Conservation (phyloP, 2,329 filamentous ascomycete species). For the Graphium sp. region DNA sequence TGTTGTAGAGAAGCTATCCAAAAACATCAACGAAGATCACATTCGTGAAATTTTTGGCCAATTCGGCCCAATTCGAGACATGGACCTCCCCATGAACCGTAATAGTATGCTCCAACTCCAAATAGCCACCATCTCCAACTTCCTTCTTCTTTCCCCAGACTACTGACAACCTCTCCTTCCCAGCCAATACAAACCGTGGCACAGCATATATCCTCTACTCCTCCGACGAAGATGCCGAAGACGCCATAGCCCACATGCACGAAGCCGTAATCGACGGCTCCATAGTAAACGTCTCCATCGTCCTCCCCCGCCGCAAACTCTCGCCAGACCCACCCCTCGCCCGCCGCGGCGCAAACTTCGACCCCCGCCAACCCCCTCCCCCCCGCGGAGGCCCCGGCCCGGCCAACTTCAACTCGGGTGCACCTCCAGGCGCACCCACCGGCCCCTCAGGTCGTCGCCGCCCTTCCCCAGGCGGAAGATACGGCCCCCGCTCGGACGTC, state of each 20-base stretch:
- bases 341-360: slow-evolving; percentile 42
- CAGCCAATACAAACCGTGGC: slow-evolving; percentile 78
- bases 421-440: slow-evolving; percentile 7
- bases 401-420: background rate
- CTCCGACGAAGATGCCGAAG: slow-evolving; percentile 62
- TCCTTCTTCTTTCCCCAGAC: background rate
- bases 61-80: slow-evolving; percentile 71
- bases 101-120: slow-evolving; percentile 53
- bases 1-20: slow-evolving; percentile 88
- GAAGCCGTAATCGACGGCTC: slow-evolving; percentile 85
- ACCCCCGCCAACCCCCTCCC: slow-evolving; percentile 30
- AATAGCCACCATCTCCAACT: no score
- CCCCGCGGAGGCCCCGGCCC: slow-evolving; percentile 6
- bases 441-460: slow-evolving; percentile 11
- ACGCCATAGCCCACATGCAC: slow-evolving; percentile 91
- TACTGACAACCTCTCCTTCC: slow-evolving; percentile 4
- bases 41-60: slow-evolving; percentile 81
- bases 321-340: slow-evolving; percentile 62
- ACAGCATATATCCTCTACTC: slow-evolving; percentile 84
- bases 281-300: slow-evolving; percentile 72
- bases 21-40: slow-evolving; percentile 82
- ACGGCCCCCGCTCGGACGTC: slow-evolving; percentile 30
- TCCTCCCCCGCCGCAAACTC: slow-evolving; percentile 69
- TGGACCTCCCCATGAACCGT: slow-evolving; percentile 81
- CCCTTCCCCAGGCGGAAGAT: slow-evolving; percentile 17